phyloP scores from a whole-genome alignment of 2,329 filamentous ascomycete species.

The Alternaria atra region DNA sequence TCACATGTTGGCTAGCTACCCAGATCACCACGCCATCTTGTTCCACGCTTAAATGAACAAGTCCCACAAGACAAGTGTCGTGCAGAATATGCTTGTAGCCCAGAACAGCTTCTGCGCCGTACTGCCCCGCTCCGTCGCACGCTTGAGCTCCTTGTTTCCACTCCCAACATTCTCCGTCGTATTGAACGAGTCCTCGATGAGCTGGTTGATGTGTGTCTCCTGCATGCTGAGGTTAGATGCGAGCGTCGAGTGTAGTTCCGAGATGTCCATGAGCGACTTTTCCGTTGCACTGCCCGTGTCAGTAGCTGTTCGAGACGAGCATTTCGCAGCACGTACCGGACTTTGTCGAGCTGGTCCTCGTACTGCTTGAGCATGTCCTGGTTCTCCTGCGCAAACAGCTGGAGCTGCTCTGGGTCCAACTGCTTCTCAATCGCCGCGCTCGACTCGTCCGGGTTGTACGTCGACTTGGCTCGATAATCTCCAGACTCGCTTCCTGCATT shows the following conservation, averaged over 20 bases:
- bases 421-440: constrained; percentile 60
- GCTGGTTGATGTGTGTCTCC: constrained; percentile 85
- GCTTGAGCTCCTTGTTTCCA: constrained; percentile 91
- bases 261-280: constrained; percentile 89
- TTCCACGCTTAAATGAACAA: constrained; percentile 53
- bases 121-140: constrained; percentile 69
- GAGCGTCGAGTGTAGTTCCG: constrained; percentile 88
- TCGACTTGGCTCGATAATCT: constrained; percentile 40
- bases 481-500: constrained; percentile 20
- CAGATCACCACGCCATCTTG: not conserved
- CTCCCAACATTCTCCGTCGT: constrained; percentile 87
- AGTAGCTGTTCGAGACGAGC: constrained; percentile 14
- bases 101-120: constrained; percentile 61
- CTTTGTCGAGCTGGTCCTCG: constrained; percentile 92
- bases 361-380: constrained; percentile 92
- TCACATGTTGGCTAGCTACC: constrained; percentile 22
- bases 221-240: constrained; percentile 86
- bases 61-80: constrained; percentile 59
- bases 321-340: constrained; percentile 70
- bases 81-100: constrained; percentile 57
- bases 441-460: constrained; percentile 33
- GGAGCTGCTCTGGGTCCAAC: constrained; percentile 83
- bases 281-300: constrained; percentile 74
- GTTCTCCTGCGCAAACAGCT: constrained; percentile 93
- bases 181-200: constrained; percentile 82